Percentiles rank a stretch among this genome's conserved stretches.
Evolutionary conservation across 441 rosid genomes (phyloP).

Genomic region (Gossypium aridum): DNA sequence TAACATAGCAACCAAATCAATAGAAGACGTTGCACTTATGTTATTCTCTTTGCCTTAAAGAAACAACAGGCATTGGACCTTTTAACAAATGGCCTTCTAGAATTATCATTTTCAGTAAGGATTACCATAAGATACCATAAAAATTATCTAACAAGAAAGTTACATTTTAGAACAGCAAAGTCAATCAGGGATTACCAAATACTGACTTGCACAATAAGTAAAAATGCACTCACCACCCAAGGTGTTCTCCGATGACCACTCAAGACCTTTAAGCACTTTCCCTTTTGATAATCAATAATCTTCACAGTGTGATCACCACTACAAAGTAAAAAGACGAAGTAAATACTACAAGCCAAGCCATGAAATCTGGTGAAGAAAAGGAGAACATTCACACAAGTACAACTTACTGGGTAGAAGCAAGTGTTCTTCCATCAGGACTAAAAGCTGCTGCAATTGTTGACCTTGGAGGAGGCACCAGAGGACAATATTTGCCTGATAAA

Average conservation of each 20-base stretch:
- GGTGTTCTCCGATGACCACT: slow-evolving; percentile 86
- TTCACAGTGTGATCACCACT: slow-evolving; percentile 96
- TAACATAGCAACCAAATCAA: background rate
- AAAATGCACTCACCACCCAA: slow-evolving; percentile 77
- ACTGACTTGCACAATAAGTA: background rate
- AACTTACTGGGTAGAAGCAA: slow-evolving; percentile 88
- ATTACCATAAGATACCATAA: background rate
- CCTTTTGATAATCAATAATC: slow-evolving; percentile 75
- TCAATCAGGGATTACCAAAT: background rate
- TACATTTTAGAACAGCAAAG: background rate
- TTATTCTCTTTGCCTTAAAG: background rate
- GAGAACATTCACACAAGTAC: background rate
- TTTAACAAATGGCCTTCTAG: background rate
- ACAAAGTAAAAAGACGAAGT: slow-evolving; percentile 18
- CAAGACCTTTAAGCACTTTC: slow-evolving; percentile 74
- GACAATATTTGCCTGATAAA: slow-evolving; percentile 73
- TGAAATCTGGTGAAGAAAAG: background rate
- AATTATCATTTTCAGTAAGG: background rate
- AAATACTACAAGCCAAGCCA: background rate
- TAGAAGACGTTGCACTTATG: background rate
- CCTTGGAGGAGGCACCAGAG: slow-evolving; percentile 70
- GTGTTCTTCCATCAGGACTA: slow-evolving; percentile 76
- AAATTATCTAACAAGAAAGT: background rate
- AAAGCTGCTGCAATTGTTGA: slow-evolving; percentile 94
- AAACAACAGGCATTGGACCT: background rate